Evolutionary conservation across 306 rosid genomes (phyloP).

Genomic region (Fragaria vesca): DNA sequence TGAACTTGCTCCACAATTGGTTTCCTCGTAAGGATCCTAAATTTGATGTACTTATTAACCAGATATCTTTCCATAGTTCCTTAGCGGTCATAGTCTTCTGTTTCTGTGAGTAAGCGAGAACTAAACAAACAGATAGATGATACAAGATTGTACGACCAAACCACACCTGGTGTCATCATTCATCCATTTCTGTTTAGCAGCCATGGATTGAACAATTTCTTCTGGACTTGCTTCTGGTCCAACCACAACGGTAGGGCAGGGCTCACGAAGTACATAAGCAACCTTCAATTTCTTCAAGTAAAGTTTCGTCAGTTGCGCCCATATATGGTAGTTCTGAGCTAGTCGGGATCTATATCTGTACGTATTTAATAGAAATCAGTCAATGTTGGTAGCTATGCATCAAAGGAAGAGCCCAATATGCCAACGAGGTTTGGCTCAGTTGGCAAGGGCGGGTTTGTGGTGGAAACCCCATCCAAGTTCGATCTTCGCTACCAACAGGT

Average conservation of each 20-base stretch:
- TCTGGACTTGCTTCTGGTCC: constrained; percentile 40
- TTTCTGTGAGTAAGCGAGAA: constrained; percentile 37
- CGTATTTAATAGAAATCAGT: not conserved
- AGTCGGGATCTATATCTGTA: not conserved
- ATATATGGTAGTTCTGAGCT: not conserved
- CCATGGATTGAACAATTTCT: constrained; percentile 43
- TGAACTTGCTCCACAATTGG: constrained; percentile 49
- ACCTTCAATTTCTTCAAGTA: not conserved
- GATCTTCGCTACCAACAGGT: too few relatives aligned
- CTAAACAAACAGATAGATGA: constrained; percentile 65
- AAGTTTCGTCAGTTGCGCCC: not conserved
- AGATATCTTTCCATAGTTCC: constrained; percentile 80
- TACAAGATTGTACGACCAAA: constrained; percentile 46
- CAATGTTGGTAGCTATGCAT: not conserved
- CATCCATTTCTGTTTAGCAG: constrained; percentile 59
- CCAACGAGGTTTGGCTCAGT: too few relatives aligned
- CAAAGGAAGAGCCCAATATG: too few relatives aligned
- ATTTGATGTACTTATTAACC: constrained; percentile 72
- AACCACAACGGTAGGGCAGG: constrained; percentile 2
- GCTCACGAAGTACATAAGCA: not conserved
- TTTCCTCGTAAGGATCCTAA: constrained; percentile 58
- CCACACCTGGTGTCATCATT: constrained; percentile 62
- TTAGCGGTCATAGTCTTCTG: constrained; percentile 46
- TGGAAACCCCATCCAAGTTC: too few relatives aligned
- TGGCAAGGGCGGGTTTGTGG: too few relatives aligned